Evolutionary conservation across 2,329 filamentous ascomycete species (phyloP), one percentile per base, ranked within the genome.

Genomic region (Neonectria neomacrospora): DNA sequence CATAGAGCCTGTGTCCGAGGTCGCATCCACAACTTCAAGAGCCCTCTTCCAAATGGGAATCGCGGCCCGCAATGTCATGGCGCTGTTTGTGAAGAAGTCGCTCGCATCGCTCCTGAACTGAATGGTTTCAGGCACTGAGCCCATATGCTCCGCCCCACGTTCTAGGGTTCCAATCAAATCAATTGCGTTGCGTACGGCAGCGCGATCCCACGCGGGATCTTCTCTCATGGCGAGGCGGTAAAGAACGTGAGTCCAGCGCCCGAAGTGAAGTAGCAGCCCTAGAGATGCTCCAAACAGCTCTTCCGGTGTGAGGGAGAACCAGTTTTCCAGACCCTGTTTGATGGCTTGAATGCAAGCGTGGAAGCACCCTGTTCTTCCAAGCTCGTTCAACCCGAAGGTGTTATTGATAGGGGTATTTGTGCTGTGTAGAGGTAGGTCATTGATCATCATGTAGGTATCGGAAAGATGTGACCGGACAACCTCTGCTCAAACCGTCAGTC

Each of bases 151-250:
- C 1, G 56, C 61, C 7, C 34, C 59, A 2, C 55, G 54, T 28
- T 67, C 60, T 8, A 69, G 3, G 5, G 44, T 37, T 5, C 65
- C 61, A 5, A 80, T 61, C 18, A 81, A 62, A 51, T 80, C 76
- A n/a, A 81, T 55, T 5, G 71, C 70, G 42, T 67, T 65, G 12
- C 73, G 69, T 5, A 77, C 74, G 16, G 71, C 72, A 10, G 68
- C 64, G 2, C 78, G 73, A 69, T 81, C 78, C 79, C 80, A 82
- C 0, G 73, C 68, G 2, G 78, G 75, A 48, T 80, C 79, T 47
- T 80, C 76, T 8, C 77, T 57, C 3, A 75, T 67, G 12, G 73
- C 71, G 42, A 73, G 50, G 26, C 59, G 42, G 34, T 75, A 67
- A 18, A 71, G 34, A 47, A 75, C 64, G 20, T 79, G 71, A 8